Evolutionary conservation across 768 basidiomycete genomes (phyloP).

Genomic region (Mycena kentingensis): DNA sequence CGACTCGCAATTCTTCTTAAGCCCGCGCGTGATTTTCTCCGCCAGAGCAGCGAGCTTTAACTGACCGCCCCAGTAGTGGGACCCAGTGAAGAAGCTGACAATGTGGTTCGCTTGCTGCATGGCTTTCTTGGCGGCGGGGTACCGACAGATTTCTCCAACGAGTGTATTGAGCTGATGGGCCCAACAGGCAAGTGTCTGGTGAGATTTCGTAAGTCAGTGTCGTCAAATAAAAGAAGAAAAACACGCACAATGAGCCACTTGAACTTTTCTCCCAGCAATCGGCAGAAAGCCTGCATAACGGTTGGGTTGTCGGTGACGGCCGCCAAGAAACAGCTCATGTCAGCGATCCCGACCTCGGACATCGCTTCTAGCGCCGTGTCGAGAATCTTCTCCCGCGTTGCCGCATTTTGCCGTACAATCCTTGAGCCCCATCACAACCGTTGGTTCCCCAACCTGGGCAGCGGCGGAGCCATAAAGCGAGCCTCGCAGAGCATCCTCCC

Average conservation of each 20-base stretch:
- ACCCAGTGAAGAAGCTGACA: slow-evolving; percentile 14
- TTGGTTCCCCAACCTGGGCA: neutral
- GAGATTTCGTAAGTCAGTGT: too few species aligned
- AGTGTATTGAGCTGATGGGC: slow-evolving; percentile 28
- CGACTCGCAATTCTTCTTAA: slow-evolving; percentile 30
- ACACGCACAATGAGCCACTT: slow-evolving; percentile 27
- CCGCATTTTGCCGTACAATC: neutral
- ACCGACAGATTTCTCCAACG: slow-evolving; percentile 26
- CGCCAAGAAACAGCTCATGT: slow-evolving; percentile 26
- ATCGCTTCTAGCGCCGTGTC: slow-evolving; percentile 22
- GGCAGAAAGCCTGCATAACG: slow-evolving; percentile 31
- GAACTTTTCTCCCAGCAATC: slow-evolving; percentile 21
- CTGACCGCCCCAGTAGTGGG: slow-evolving; percentile 37
- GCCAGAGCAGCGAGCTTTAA: slow-evolving; percentile 20
- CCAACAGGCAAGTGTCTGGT: slow-evolving; percentile 28
- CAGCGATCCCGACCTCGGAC: slow-evolving; percentile 21
- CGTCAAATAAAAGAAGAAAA: neutral
- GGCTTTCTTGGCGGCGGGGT: slow-evolving; percentile 22
- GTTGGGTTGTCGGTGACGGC: slow-evolving; percentile 35
- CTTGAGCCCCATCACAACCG: neutral
- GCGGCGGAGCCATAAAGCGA: neutral
- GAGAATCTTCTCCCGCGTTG: slow-evolving; percentile 2
- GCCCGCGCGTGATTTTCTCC: slow-evolving; percentile 8
- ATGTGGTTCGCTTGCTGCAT: slow-evolving; percentile 4
- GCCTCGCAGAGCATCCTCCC: neutral